Conservation (phyloP, 192 early-diverging fungal species). For the Coemansia sp. region DNA sequence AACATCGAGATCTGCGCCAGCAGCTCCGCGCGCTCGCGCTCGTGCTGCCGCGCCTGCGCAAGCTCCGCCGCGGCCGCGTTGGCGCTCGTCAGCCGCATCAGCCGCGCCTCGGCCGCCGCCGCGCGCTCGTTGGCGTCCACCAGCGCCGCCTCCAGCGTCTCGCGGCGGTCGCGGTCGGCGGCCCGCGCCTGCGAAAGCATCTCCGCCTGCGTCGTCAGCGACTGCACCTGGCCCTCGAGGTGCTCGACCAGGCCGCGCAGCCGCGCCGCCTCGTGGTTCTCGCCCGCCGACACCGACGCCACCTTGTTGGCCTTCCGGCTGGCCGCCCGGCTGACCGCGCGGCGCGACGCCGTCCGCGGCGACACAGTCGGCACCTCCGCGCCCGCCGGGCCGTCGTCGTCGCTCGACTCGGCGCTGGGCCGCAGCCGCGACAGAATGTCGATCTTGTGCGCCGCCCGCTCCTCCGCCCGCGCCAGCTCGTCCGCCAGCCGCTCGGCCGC, state of each 20-base stretch:
- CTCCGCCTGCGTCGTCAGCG: slow-evolving; percentile 35
- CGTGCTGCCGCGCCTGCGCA: slow-evolving; percentile 28
- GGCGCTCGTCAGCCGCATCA: slow-evolving; percentile 11
- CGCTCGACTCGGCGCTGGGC: slow-evolving; percentile 2
- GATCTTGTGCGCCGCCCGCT: slow-evolving; percentile 45
- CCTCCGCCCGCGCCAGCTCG: slow-evolving; percentile 35
- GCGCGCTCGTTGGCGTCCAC: slow-evolving; percentile 29
- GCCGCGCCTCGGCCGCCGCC: slow-evolving; percentile 14
- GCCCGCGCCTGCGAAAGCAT: slow-evolving; percentile 29
- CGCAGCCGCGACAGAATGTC: slow-evolving; percentile 52
- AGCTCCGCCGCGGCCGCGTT: slow-evolving; percentile 24
- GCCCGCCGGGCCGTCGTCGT: not conserved
- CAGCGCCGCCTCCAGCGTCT: slow-evolving; percentile 31
- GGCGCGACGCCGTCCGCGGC: slow-evolving; percentile 35
- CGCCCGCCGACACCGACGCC: slow-evolving; percentile 46
- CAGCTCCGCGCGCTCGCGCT: slow-evolving; percentile 37
- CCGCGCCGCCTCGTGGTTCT: slow-evolving; percentile 24
- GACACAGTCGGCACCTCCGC: slow-evolving; percentile 47
- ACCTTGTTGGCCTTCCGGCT: slow-evolving; percentile 50
- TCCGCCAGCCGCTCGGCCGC: slow-evolving; percentile 44
- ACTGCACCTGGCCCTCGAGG: slow-evolving; percentile 21
- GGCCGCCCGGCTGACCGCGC: slow-evolving; percentile 42
- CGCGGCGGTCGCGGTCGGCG: slow-evolving; percentile 20
- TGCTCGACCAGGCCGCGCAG: slow-evolving; percentile 18
- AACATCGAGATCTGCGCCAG: slow-evolving; percentile 39